Percentiles rank a stretch among this genome's conserved stretches.
phyloP scores from a whole-genome alignment of 2,329 filamentous ascomycete genomes.

The Chaetomiaceae sp. region DNA sequence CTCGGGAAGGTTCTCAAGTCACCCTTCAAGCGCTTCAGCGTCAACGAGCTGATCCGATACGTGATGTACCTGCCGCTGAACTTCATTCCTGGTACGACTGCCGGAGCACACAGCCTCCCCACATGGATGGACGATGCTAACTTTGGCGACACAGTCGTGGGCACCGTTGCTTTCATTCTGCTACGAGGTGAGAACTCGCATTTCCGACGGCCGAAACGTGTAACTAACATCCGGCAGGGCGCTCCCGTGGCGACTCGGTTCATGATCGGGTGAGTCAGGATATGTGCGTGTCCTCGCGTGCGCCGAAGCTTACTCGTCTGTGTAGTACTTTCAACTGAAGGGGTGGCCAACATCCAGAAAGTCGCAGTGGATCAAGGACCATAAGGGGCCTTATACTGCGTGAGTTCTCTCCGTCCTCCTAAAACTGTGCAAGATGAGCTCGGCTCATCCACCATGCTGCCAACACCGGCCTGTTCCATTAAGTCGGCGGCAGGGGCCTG shows the following conservation, averaged over 20 bases:
- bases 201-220: neutral
- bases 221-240: slow-evolving; percentile 35
- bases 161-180: slow-evolving; percentile 74
- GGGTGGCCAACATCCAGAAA: slow-evolving; percentile 65
- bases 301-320: slow-evolving; percentile 45
- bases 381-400: slow-evolving; percentile 76
- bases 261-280: slow-evolving; percentile 49
- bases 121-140: slow-evolving; percentile 2
- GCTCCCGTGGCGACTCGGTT: slow-evolving; percentile 44
- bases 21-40: slow-evolving; percentile 54
- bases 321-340: slow-evolving; percentile 87
- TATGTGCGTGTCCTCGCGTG: neutral
- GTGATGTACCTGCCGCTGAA: slow-evolving; percentile 86
- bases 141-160: slow-evolving; percentile 53
- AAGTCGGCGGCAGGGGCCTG: too few relatives aligned
- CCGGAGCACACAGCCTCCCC: neutral
- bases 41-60: slow-evolving; percentile 67
- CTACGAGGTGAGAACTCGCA: slow-evolving; percentile 57
- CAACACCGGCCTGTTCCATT: neutral
- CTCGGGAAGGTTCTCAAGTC: slow-evolving; percentile 55
- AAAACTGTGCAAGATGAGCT: neutral
- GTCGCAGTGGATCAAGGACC: slow-evolving; percentile 64
- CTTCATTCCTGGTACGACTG: slow-evolving; percentile 65
- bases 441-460: slow-evolving; percentile 2
- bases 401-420: slow-evolving; percentile 41